phyloP scores from a whole-genome alignment of 2,329 filamentous ascomycete genomes.

The Fusarium annulatum region DNA sequence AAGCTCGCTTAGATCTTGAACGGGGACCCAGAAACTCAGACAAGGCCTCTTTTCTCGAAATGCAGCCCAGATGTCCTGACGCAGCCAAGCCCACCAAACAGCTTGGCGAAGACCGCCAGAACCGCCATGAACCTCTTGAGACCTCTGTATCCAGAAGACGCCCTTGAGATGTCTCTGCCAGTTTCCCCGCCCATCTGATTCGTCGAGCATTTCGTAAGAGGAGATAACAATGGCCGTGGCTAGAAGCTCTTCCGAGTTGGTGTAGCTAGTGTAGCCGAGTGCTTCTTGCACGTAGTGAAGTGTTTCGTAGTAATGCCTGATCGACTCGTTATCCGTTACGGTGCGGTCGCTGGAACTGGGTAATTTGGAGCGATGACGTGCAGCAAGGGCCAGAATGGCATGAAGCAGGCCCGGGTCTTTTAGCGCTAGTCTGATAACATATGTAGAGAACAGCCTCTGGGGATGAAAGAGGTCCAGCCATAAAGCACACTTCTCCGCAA shows the following conservation, averaged over 20 bases:
- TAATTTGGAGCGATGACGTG: rapidly evolving
- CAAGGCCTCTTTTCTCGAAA: neutral
- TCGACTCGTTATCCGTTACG: neutral
- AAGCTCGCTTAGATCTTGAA: neutral
- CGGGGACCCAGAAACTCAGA: neutral
- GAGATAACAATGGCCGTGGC: neutral
- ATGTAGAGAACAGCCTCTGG: neutral
- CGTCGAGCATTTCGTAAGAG: rapidly evolving
- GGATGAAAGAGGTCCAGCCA: neutral
- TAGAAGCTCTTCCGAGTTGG: neutral
- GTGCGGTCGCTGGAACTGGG: neutral
- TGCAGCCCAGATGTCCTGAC: neutral
- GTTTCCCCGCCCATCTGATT: neutral
- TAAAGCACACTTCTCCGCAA: neutral
- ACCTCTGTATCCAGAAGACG: neutral
- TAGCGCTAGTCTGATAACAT: neutral
- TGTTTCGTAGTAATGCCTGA: neutral
- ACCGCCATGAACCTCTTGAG: neutral
- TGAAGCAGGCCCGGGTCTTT: neutral
- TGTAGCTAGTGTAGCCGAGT: neutral
- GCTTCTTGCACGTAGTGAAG: neutral
- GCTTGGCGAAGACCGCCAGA: neutral
- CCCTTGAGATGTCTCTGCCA: neutral
- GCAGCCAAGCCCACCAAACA: neutral
- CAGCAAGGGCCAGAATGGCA: neutral